These are phyloP conservation scores for Mercurialis annua DNA, from an alignment of 345 rosid genomes.

Conservation along the genomic window DNA sequence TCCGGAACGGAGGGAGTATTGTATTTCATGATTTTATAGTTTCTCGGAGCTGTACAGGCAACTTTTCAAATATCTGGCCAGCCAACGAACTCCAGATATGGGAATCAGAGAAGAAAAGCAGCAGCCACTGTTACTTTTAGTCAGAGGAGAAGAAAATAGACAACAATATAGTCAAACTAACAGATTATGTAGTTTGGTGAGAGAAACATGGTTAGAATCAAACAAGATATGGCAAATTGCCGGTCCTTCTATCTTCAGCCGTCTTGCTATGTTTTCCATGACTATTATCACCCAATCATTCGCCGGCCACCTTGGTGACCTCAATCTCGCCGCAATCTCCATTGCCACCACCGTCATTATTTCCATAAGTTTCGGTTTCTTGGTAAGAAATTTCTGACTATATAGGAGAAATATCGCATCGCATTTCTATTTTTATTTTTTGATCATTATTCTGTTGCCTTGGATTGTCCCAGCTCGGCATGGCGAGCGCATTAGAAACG, in stretches of 20 bases:
- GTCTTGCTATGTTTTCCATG: conserved; percentile 51
- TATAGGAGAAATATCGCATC: neutral
- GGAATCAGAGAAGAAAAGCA: conserved; percentile 1
- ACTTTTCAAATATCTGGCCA: too few relatives aligned
- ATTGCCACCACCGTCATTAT: conserved; percentile 51
- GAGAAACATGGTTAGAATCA: conserved; percentile 28
- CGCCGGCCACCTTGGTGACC: conserved; percentile 47
- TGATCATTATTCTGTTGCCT: neutral
- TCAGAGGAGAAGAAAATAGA: neutral
- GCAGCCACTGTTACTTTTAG: neutral
- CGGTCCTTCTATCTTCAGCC: conserved; percentile 52
- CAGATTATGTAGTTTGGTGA: neutral
- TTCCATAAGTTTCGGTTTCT: conserved; percentile 42
- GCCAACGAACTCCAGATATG: neutral
- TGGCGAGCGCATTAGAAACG: conserved; percentile 62
- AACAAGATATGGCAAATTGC: conserved; percentile 45
- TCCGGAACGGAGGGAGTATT: too few relatives aligned
- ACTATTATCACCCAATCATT: conserved; percentile 45
- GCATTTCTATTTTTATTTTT: neutral
- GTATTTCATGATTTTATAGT: too few relatives aligned
- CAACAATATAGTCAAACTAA: neutral
- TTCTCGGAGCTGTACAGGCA: too few relatives aligned
- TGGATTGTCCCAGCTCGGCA: conserved; percentile 37
- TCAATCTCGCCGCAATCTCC: conserved; percentile 57
- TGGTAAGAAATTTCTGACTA: conserved; percentile 35